Evolutionary conservation across 441 rosid genomes (phyloP), one percentile per base, ranked within the genome.

Genomic region (Sinapis alba): DNA sequence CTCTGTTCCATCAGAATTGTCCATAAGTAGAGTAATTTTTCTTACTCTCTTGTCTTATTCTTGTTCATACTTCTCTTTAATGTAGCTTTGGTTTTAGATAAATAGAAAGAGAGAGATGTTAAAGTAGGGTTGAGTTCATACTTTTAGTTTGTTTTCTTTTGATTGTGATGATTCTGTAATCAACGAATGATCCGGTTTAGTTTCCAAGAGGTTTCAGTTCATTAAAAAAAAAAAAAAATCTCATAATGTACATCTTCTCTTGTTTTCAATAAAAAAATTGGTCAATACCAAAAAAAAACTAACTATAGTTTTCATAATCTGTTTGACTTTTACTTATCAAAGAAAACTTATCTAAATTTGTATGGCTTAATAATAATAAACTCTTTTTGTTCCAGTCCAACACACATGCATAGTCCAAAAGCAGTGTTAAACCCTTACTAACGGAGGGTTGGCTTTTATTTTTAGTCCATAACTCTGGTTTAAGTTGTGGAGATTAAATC

Each of bases 1-100:
- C 76, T 71, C 56, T 71, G 76, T 65, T 71, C 5, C 72, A 21
- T 62, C 69, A 36, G 58, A 36, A 28, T 63, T 23, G 71, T 76
- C 61, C 58, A 60, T 19, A 62, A 63, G 75, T 76, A 57, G 79
- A 76, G 70, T 70, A 67, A 76, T 65, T 54, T 76, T 15, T 56
- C 75, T 56, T 69, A 64, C 66, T 77, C 71, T 71, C 28, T 63
- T 54, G 15, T 5, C 32, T 27, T 59, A 30, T 47, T 58, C n/a
- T 36, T 45, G 8, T 28, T 34, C 13, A 4, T 23, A 60, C 16
- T 45, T 47, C 18, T 68, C 16, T 43, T 76, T 65, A 43, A 65
- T 70, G 45, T 38, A 38, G n/a, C n/a, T 3, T 38, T 38, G 15
- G 45, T 3, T 38, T 38, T 38, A 38, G 1, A 38, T 12, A 38